These are phyloP conservation scores for Leishmania turanica DNA, from an alignment of 208 protist species.

Conservation along the genomic window DNA sequence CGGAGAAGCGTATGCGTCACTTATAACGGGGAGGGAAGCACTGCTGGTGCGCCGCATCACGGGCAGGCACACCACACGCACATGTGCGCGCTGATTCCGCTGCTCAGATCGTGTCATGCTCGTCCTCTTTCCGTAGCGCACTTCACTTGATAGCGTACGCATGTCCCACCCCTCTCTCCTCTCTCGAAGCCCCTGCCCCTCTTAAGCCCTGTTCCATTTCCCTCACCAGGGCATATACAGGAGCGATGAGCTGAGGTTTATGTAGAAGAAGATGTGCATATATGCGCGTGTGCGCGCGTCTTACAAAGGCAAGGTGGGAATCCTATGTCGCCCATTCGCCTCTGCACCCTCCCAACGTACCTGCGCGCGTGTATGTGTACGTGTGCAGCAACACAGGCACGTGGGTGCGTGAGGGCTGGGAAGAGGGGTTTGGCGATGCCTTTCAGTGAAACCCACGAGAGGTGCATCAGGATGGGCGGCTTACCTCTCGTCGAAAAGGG, in stretches of 20 bases:
- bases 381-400: background rate
- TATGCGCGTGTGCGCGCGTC: background rate
- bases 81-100: background rate
- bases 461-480: background rate
- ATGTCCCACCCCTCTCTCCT: background rate
- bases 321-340: background rate
- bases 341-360: background rate
- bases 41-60: background rate
- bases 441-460: background rate
- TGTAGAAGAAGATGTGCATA: background rate
- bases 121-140: background rate
- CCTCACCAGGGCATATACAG: background rate
- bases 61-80: background rate
- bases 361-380: background rate
- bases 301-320: background rate
- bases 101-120: background rate
- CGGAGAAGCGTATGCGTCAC: background rate
- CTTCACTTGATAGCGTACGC: background rate
- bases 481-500: background rate
- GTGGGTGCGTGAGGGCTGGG: background rate
- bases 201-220: background rate
- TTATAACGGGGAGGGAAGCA: background rate
- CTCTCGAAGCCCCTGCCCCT: background rate
- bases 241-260: background rate
- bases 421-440: background rate